Base-by-base conservation (phyloP, 176 grass and related monocot species). In the Ampelocalamus luodianensis region DNA sequence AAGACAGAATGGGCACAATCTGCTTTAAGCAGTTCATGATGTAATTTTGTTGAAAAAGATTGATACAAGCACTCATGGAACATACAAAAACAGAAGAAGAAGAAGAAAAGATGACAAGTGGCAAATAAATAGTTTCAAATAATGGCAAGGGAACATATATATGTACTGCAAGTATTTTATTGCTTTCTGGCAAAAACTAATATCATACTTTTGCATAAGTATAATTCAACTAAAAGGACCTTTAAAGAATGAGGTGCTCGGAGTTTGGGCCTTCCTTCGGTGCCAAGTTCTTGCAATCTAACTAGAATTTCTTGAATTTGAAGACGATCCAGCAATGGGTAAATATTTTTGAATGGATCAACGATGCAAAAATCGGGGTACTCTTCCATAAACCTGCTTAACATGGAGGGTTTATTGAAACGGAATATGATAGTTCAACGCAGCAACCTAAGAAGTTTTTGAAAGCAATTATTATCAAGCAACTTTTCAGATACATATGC, bases 281-380 rank as follows among this genome's bases (percentile, higher is more conserved):
- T 13, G 34, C 37, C 48, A 87, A 86, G 82, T 45, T 83, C 96
- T 82, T 98, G 86, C 59, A 98, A 83, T 84, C 53, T 82, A 70
- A 92, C 48, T 60, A 98, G 83, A 71, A 95, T 89, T 73, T 98
- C 62, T 86, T 98, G 96, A 46, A 98, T 98, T 77, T 92, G 90
- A 85, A 92, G 78, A 72, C 96, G 93, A 83, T 98, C 93, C 71
- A 98, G 78, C 83, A 98, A 83, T 10, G 96, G 93, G 48, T 87
- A 98, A 61, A 98, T 92, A 78, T 90, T 94, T 73, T 89, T 78
- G 85, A 98, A 88, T 63, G 89, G 90, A 54, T 98, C 96, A 65
- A 98, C 83, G 29, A 94, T 38, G 72, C 85, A 95, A 86, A 90
- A 89, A 72, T 88, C 70, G 45, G 88, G 69, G 48, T 89, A 71